Percentiles rank a stretch among this genome's conserved stretches.
phyloP scores from a whole-genome alignment of 192 early-diverging fungal species.

The Backusella australiensis region DNA sequence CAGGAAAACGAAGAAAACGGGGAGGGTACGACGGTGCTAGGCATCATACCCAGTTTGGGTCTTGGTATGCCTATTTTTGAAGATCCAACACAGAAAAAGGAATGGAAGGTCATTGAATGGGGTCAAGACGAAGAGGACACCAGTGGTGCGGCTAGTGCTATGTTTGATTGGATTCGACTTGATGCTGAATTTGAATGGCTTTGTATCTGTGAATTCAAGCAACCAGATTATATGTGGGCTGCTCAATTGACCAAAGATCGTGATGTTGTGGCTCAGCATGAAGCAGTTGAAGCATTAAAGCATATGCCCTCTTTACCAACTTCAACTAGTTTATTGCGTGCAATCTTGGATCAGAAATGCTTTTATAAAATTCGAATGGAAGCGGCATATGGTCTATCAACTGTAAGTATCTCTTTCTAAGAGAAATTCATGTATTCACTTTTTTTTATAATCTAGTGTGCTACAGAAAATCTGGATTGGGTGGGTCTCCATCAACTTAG shows the following conservation, averaged over 20 bases:
- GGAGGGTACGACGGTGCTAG: conserved; percentile 58
- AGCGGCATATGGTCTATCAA: conserved; percentile 69
- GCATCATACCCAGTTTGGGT: conserved; percentile 43
- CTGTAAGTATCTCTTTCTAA: conserved; percentile 22
- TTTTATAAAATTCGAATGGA: conserved; percentile 89
- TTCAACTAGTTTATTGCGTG: conserved; percentile 72
- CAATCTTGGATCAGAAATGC: conserved; percentile 72
- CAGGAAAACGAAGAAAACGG: conserved; percentile 66
- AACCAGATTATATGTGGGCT: conserved; percentile 95
- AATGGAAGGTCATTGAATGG: conserved; percentile 77
- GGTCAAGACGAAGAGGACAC: conserved; percentile 76
- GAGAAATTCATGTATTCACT: neutral
- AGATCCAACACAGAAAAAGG: conserved; percentile 59
- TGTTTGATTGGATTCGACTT: conserved; percentile 96
- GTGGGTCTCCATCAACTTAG: conserved; percentile 72
- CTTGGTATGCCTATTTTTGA: conserved; percentile 52
- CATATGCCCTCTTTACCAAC: conserved; percentile 61
- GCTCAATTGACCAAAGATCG: conserved; percentile 86
- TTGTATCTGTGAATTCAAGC: conserved; percentile 80
- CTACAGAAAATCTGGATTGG: conserved; percentile 52
- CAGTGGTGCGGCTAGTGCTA: conserved; percentile 49
- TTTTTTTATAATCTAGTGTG: conserved; percentile 33
- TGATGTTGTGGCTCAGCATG: conserved; percentile 90
- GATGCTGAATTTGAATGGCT: conserved; percentile 96
- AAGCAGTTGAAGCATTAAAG: conserved; percentile 72